These are phyloP conservation scores for Boletellus sp. DNA, from an alignment of 768 basidiomycete species.

Conservation along the genomic window DNA sequence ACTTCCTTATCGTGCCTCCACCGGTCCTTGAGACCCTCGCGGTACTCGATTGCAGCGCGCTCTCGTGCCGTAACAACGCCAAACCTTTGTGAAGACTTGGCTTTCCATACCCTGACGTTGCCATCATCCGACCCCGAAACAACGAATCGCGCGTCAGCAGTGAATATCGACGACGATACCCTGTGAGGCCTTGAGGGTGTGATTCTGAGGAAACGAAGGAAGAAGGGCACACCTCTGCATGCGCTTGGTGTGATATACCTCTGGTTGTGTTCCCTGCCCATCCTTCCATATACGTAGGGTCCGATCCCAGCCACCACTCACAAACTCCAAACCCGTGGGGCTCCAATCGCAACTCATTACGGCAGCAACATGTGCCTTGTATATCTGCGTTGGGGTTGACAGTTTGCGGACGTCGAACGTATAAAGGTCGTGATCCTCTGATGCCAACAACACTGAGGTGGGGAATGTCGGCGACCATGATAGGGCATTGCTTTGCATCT, in stretches of 20 bases:
- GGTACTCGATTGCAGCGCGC: conserved; percentile 88
- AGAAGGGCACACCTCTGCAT: conserved; percentile 78
- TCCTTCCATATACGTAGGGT: conserved; percentile 93
- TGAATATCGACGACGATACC: conserved; percentile 85
- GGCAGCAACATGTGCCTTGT: conserved; percentile 95
- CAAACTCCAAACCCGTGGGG: conserved; percentile 93
- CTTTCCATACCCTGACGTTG: conserved; percentile 94
- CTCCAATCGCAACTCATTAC: conserved; percentile 98
- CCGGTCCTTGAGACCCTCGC: conserved; percentile 79
- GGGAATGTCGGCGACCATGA: conserved; percentile 97
- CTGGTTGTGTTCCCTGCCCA: conserved; percentile 73
- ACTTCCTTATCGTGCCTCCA: conserved; percentile 88
- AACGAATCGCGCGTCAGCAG: conserved; percentile 87
- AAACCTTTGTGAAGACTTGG: conserved; percentile 86
- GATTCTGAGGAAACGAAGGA: background rate
- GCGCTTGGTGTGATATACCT: conserved; percentile 97
- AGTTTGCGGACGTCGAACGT: conserved; percentile 94
- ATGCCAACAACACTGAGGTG: conserved; percentile 87
- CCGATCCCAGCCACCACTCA: conserved; percentile 95
- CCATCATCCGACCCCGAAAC: conserved; percentile 92
- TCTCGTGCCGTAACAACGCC: conserved; percentile 90
- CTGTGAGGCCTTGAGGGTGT: conserved; percentile 35
- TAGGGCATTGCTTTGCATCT: conserved; percentile 88
- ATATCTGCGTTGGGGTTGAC: conserved; percentile 79
- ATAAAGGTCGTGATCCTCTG: conserved; percentile 97